These are phyloP conservation scores for Catharanthus roseus DNA, from an alignment of 257 asterid species.

Conservation along the genomic window DNA sequence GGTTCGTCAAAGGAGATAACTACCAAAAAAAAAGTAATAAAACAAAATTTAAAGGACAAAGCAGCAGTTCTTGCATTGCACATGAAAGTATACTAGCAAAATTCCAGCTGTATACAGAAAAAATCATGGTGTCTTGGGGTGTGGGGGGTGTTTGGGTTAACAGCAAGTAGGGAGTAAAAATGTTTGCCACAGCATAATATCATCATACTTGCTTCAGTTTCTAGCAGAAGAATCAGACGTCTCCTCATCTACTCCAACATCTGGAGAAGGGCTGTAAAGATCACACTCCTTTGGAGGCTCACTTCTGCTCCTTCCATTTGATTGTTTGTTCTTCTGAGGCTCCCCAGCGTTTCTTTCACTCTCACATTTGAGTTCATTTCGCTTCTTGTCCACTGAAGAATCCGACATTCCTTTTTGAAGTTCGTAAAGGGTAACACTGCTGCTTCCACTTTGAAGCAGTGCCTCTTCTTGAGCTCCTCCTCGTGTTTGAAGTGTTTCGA, in stretches of 20 bases:
- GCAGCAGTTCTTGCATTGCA: constrained; percentile 3
- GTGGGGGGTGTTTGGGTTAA: too few species aligned
- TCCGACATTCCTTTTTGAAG: constrained; percentile 30
- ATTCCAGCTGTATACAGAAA: constrained; percentile 4
- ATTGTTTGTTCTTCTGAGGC: constrained; percentile 19
- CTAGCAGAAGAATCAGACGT: constrained; percentile 17
- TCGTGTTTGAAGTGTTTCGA: constrained; percentile 59
- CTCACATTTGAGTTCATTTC: constrained; percentile 18
- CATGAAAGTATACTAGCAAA: constrained; percentile 1
- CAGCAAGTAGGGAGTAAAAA: too few species aligned
- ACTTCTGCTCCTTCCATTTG: constrained; percentile 55
- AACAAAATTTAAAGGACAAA: too few species aligned
- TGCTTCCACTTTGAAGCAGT: constrained; percentile 32
- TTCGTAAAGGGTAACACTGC: constrained; percentile 66
- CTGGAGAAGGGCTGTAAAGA: constrained; percentile 40
- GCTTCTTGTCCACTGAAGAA: constrained; percentile 14
- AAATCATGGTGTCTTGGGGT: constrained; percentile 4
- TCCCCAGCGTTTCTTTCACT: constrained; percentile 31
- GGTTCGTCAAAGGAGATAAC: too few species aligned
- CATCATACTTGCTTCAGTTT: constrained; percentile 17
- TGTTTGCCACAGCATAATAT: neutral
- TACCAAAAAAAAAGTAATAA: too few species aligned
- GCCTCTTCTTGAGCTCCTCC: constrained; percentile 34
- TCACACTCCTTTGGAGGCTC: constrained; percentile 59
- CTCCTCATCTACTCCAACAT: constrained; percentile 21